Evolutionary conservation across 2,329 filamentous ascomycete species (phyloP), one percentile per base, ranked within the genome.

Genomic region (Cordyceps javanica): DNA sequence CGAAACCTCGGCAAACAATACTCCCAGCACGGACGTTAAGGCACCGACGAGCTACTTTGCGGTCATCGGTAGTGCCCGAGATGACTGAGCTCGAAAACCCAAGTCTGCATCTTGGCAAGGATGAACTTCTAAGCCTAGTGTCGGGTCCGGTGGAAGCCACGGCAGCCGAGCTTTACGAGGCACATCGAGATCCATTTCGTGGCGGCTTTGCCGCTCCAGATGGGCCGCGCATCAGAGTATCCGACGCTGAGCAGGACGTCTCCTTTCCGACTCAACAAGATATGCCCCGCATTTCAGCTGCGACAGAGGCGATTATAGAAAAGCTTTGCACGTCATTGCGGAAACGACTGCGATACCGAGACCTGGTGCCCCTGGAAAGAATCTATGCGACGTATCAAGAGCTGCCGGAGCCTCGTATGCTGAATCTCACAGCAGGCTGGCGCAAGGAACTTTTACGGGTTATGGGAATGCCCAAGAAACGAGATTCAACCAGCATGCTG

Each of bases 361-460:
- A 67, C 53, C 69, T 66, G 51, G 65, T 72, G 45, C 68, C 72
- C 21, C 71, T 78, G 46, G 76, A 76, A 32, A 63, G 66, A 2
- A 73, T 85, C 60, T 81, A 80, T 64, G 69, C 75, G 2, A 61
- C 77, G 2, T 85, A 85, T 66, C 66, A 70, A 26, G 67, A 71
- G 36, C 65, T 85, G 9, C 80, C 81, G 0, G 75, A 81, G 57
- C 79, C 77, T 5, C 75, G 80, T 39, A 79, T 82, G 73, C 66
- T 77, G 4, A 71, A 79, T 53, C 67, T 86, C 2, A 73, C 74
- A 9, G 73, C 75, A 60, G 67, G 70, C 13, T 73, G 84, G 49
- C 82, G 91, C 19, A 83, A 85, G 55, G 71, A 76, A 8, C 75
- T 96, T 21, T 75, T 96, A 54, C 83, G 82, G 56, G 81, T 85